Percentiles rank a stretch among this genome's conserved stretches.
Conservation (phyloP, 305 asterid species). For the Fraxinus floribunda region DNA sequence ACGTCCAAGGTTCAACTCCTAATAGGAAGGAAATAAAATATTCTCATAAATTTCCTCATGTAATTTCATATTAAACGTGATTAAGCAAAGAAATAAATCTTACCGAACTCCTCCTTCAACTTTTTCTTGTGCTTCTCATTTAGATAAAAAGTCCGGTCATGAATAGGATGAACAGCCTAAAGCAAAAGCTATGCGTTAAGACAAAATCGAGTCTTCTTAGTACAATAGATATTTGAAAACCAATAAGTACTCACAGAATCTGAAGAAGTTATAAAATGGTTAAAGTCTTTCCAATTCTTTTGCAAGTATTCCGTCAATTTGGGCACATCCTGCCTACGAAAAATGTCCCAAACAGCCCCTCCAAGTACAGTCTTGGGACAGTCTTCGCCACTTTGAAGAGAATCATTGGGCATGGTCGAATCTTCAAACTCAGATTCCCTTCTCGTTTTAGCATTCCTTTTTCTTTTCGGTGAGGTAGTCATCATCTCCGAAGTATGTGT, state of each 20-base stretch:
- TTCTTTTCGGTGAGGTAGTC: constrained; percentile 29
- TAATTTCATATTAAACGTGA: neutral
- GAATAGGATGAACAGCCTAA: constrained; percentile 72
- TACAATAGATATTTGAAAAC: neutral
- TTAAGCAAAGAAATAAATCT: constrained; percentile 21
- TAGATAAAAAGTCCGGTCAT: constrained; percentile 66
- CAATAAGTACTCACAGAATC: constrained; percentile 40
- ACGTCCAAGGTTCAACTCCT: constrained; percentile 85
- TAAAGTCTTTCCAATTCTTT: constrained; percentile 59
- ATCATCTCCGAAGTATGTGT: constrained; percentile 54
- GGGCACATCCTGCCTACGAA: constrained; percentile 75
- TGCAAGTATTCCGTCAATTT: constrained; percentile 52
- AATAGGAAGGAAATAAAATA: neutral
- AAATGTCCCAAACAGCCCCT: constrained; percentile 86
- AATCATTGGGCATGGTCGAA: constrained; percentile 8
- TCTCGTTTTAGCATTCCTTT: constrained; percentile 31
- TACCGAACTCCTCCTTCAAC: constrained; percentile 66
- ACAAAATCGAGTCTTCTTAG: constrained; percentile 1
- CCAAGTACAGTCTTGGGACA: constrained; percentile 32
- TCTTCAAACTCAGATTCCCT: constrained; percentile 28
- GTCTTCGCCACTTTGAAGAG: constrained; percentile 18
- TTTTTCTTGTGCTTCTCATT: constrained; percentile 55
- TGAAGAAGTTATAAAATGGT: constrained; percentile 42
- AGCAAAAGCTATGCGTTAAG: constrained; percentile 18
- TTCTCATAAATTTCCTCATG: constrained; percentile 6